A percentile compares a stretch with the other conserved stretches of the same genome.
These are phyloP conservation scores for Schwanniomyces polymorphus DNA, from an alignment of 805 yeast species.

Conservation along the genomic window DNA sequence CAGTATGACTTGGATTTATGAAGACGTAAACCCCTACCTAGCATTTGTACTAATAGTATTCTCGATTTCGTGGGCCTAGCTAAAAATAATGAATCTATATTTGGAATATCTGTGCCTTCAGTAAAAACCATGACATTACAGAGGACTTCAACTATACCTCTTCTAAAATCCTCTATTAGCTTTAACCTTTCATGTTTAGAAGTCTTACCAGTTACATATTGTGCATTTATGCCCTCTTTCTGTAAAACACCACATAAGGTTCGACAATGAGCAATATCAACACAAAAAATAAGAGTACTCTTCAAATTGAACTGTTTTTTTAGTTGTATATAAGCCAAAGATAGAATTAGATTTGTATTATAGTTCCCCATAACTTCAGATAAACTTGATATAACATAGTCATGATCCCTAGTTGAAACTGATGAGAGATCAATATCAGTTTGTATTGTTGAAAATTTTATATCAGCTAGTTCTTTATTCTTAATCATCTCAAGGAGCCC, in stretches of 20 bases:
- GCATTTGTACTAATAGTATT: constrained; percentile 77
- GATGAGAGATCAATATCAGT: constrained; percentile 44
- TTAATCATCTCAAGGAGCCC: constrained; percentile 64
- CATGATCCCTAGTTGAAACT: constrained; percentile 40
- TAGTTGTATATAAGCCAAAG: constrained; percentile 48
- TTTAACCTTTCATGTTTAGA: constrained; percentile 48
- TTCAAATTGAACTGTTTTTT: constrained; percentile 39
- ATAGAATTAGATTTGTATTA: constrained; percentile 55
- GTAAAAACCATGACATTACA: constrained; percentile 90
- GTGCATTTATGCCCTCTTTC: constrained; percentile 63
- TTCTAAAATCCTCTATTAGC: constrained; percentile 57
- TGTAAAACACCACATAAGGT: constrained; percentile 54
- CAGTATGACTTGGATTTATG: constrained; percentile 64
- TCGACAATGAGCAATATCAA: constrained; percentile 66
- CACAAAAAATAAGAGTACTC: constrained; percentile 77
- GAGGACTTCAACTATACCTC: constrained; percentile 66
- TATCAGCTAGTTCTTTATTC: constrained; percentile 69
- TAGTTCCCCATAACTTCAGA: constrained; percentile 56
- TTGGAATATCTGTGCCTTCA: constrained; percentile 94
- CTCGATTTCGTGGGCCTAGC: constrained; percentile 81
- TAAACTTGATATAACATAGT: constrained; percentile 53
- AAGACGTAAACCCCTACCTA: constrained; percentile 82
- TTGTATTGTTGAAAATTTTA: constrained; percentile 59
- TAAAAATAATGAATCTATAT: constrained; percentile 74
- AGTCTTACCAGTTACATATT: constrained; percentile 70